Percentiles rank a stretch among this genome's conserved stretches.
Conservation (phyloP, 2,329 filamentous ascomycete species). For the Talaromyces sp. region DNA sequence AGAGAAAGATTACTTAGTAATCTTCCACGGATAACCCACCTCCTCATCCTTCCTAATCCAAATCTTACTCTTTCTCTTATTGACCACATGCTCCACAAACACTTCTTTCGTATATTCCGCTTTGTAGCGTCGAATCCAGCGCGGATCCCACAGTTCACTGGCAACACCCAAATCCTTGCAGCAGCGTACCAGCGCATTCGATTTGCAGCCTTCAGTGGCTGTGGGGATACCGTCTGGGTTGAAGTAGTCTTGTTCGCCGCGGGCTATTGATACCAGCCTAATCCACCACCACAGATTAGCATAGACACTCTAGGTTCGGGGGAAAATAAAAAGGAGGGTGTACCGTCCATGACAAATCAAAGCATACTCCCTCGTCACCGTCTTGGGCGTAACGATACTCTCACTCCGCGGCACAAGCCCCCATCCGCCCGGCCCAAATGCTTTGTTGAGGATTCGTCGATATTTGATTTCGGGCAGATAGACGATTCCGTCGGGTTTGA, state of each 20-base stretch:
- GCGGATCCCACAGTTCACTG: slow-evolving; percentile 92
- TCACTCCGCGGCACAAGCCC: slow-evolving; percentile 85
- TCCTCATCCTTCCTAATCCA: slow-evolving; percentile 81
- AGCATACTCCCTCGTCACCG: slow-evolving; percentile 86
- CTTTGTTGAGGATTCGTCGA: slow-evolving; percentile 78
- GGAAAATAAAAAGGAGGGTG: not conserved
- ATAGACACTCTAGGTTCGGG: not conserved
- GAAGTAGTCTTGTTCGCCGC: slow-evolving; percentile 94
- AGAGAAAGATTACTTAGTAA: slow-evolving; percentile 30
- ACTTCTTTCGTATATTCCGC: slow-evolving; percentile 69
- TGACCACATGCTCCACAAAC: slow-evolving; percentile 83
- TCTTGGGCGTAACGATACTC: slow-evolving; percentile 75
- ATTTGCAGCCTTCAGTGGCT: slow-evolving; percentile 94
- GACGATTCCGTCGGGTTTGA: slow-evolving; percentile 95
- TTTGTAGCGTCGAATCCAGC: slow-evolving; percentile 81
- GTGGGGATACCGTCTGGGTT: slow-evolving; percentile 84
- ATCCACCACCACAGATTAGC: not conserved
- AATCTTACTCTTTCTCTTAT: slow-evolving; percentile 85
- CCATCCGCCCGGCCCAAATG: slow-evolving; percentile 95
- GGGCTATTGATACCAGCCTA: slow-evolving; percentile 86
- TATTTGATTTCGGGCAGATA: slow-evolving; percentile 99
- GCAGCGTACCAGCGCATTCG: slow-evolving; percentile 95
- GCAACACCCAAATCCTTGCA: slow-evolving; percentile 97
- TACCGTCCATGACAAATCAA: slow-evolving; percentile 84
- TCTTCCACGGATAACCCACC: slow-evolving; percentile 62